Conservation (phyloP, 1,284 basidiomycete genomes). For the Irpex sp. region DNA sequence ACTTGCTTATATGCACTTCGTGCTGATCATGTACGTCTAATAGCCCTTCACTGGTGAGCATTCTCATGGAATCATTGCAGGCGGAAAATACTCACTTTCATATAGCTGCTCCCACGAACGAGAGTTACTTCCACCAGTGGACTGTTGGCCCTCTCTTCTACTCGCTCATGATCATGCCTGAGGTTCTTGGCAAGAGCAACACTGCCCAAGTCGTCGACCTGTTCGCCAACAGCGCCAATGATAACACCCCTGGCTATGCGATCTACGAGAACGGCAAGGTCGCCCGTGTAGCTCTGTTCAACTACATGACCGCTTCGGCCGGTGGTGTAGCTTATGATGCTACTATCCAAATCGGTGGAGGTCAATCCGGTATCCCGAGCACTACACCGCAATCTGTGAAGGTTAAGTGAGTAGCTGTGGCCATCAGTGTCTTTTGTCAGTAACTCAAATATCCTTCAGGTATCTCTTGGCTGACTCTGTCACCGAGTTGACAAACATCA, state of each 20-base stretch:
- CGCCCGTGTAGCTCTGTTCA: slow-evolving; percentile 42
- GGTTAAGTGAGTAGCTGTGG: slow-evolving; percentile 21
- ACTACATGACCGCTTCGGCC: slow-evolving; percentile 31
- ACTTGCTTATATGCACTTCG: background rate
- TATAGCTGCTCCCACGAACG: slow-evolving; percentile 34
- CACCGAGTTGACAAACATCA: slow-evolving; percentile 43
- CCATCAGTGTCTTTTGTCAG: background rate
- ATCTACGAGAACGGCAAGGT: slow-evolving; percentile 29
- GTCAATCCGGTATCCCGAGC: slow-evolving; percentile 16
- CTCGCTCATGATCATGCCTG: slow-evolving; percentile 30
- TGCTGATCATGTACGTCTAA: background rate
- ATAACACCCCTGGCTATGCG: slow-evolving; percentile 28
- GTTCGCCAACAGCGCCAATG: slow-evolving; percentile 20
- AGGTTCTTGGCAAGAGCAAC: slow-evolving; percentile 29
- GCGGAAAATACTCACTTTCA: slow-evolving; percentile 3
- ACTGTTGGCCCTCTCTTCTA: slow-evolving; percentile 35
- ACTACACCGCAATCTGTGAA: slow-evolving; percentile 21
- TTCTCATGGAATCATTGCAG: slow-evolving; percentile 5
- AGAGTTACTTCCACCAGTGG: slow-evolving; percentile 31
- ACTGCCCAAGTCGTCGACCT: slow-evolving; percentile 29
- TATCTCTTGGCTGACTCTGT: slow-evolving; percentile 38
- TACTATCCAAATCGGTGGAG: slow-evolving; percentile 27
- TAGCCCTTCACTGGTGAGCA: slow-evolving; percentile 45
- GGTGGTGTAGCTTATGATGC: slow-evolving; percentile 30
- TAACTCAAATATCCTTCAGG: slow-evolving; percentile 18